These are phyloP conservation scores for Pythium biforme DNA, from an alignment of 352 stramenopile species.

Conservation along the genomic window DNA sequence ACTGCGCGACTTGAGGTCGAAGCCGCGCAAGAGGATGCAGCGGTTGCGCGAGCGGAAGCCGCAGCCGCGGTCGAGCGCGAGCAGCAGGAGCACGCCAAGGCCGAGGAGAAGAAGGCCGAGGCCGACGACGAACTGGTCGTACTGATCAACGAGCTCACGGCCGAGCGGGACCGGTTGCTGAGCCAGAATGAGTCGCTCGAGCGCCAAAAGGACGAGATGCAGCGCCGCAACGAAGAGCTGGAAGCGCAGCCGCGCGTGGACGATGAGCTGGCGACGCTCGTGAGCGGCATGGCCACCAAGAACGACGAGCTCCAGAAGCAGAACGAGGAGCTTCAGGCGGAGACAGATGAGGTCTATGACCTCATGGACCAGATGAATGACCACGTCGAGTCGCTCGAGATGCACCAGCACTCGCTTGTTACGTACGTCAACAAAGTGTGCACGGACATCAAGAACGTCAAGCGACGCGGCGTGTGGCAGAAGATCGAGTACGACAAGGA, in stretches of 20 bases:
- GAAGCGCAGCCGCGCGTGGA: slow-evolving; percentile 18
- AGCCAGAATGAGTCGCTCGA: slow-evolving; percentile 4
- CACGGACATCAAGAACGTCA: slow-evolving; percentile 29
- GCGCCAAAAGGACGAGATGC: slow-evolving; percentile 12
- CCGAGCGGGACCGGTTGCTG: slow-evolving; percentile 7
- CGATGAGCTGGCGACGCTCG: slow-evolving; percentile 12
- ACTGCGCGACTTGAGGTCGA: not conserved
- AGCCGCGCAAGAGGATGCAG: not conserved
- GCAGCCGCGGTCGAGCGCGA: not conserved
- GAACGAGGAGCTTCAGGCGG: slow-evolving; percentile 18
- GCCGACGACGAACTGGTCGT: slow-evolving; percentile 4
- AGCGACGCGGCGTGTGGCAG: slow-evolving; percentile 27
- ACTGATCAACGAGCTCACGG: slow-evolving; percentile 11
- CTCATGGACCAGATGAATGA: slow-evolving; percentile 27
- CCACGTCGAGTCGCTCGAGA: slow-evolving; percentile 27
- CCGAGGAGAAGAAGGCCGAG: not conserved
- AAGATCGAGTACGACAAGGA: slow-evolving; percentile 33
- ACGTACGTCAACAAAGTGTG: slow-evolving; percentile 28
- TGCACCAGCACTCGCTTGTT: slow-evolving; percentile 21
- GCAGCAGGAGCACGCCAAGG: not conserved
- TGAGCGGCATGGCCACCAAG: slow-evolving; percentile 14
- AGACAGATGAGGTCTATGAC: slow-evolving; percentile 21
- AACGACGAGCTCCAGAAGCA: slow-evolving; percentile 22
- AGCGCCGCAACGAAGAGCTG: slow-evolving; percentile 12
- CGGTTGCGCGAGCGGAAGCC: not conserved